phyloP scores from a whole-genome alignment of 1,284 basidiomycete species.

The Trametes pubescens region DNA sequence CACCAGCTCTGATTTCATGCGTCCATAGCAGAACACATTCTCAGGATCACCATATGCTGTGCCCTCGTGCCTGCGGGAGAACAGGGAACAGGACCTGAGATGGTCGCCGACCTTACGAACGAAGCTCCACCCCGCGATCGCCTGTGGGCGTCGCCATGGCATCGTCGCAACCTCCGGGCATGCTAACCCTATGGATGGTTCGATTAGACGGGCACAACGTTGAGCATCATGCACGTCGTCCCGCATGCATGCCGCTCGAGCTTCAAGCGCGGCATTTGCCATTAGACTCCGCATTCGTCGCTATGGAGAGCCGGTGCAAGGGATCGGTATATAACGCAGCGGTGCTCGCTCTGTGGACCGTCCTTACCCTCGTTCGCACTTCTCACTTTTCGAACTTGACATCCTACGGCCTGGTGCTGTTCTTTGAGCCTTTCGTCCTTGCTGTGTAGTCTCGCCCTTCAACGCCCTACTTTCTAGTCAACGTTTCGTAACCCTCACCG shows the following conservation, averaged over 20 bases:
- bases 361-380: not conserved
- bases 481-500: not conserved
- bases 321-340: not conserved
- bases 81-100: too few relatives aligned
- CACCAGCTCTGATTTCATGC: too few relatives aligned
- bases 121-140: not conserved
- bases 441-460: slow-evolving; percentile 7
- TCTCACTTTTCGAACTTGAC: not conserved
- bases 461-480: not conserved
- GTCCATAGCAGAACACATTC: too few relatives aligned
- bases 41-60: too few relatives aligned
- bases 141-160: not conserved
- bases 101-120: not conserved
- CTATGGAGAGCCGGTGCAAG: not conserved
- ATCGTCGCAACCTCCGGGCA: not conserved
- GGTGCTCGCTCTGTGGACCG: not conserved
- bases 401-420: slow-evolving; percentile 11
- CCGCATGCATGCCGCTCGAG: not conserved
- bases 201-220: not conserved
- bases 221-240: not conserved
- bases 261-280: not conserved
- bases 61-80: too few relatives aligned
- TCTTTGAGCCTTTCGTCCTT: slow-evolving; percentile 10
- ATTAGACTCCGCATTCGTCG: not conserved
- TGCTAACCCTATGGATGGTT: not conserved